Base-by-base conservation (phyloP, 805 yeast genomes). In the Cyberlindnera xylosilytica region DNA sequence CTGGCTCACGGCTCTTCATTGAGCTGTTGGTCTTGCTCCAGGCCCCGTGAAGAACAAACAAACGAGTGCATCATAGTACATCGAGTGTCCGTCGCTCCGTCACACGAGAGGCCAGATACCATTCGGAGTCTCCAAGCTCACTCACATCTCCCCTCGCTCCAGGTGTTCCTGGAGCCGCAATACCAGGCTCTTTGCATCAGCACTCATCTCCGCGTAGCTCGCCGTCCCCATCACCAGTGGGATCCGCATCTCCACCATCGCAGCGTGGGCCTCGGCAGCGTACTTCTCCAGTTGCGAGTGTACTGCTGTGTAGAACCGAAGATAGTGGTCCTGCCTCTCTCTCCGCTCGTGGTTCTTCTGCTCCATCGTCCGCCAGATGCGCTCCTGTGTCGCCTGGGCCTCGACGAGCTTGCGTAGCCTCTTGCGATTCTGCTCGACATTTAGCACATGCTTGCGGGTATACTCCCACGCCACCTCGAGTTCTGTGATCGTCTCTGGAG, bases 101-200 rank as follows among this genome's bases (percentile, higher is more conserved):
- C 36, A 9, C 10, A 10, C 10, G 10, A 22, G 13, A 13, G 20
- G 34, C 34, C 37, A 27, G 28, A 16, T 7, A 51, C 58, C 53
- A 34, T 46, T 48, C 59, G 52, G 59, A 47, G 61, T 54, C 61
- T 56, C 61, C 61, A 57, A 51, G 56, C 41, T 38, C 57, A 57
- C 61, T 38, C 23, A 57, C 60, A 57, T 46, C 17, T 3, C 17
- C 18, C 16, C 12, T 18, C 12, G 18, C 15, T n/a, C 3, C 1
- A 46, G 13, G 10, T 38, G 17, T 9, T 36, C 28, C 20, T 41
- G 53, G 13, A 43, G 42, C 8, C 16, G 36, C 12, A 18, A 13
- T 10, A 45, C 24, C 24, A 45, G 27, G 23, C 27, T 18, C 18
- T 29, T 36, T 13, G 47, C 38, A 16, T 46, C 47, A 2, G 33